Base-by-base conservation (phyloP, 176 grass and related monocot species). In the Ampelocalamus luodianensis region DNA sequence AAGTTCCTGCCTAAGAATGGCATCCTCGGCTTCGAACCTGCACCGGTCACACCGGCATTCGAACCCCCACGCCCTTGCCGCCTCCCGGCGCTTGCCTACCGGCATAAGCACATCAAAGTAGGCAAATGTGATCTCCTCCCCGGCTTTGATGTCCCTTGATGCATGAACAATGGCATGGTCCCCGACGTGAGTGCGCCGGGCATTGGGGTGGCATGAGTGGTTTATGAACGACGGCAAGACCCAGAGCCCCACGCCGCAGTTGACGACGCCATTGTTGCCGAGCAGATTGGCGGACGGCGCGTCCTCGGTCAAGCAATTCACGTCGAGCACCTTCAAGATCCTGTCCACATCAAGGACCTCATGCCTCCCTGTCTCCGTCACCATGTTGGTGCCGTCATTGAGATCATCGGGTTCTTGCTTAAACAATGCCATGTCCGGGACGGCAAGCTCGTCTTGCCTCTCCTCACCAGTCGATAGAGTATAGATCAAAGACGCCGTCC, bases 101-200 rank as follows among this genome's bases (percentile, higher is more conserved):
- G 91, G 93, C 0, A 46, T 85, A 37, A 98, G 82, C 89, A 98
- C 96, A n/a, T 95, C 89, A 26, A 98, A 93, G 78, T 98, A 98
- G 14, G 93, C 69, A 34, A 92, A 93, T 2, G 91, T 90, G 72
- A 95, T 44, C 80, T 98, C 96, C 77, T 98, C 93, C 54, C 87
- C 93, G 1, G 91, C 85, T 72, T 93, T 95, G 84, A 98, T 86
- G 86, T 98, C 93, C 75, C 96, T 93, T 1, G 91, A 90, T 34
- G 93, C 91, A n/a, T 95, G 91, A 20, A 98, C 71, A 78, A 98
- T 83, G 62, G 89, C 58, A 44, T 89, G 62, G 55, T 95, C 96
- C 8, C 91, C 91, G 9, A 95, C 78, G 32, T 98, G 93, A 18
- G 90, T 72, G 69, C 96, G 85, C 77, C 91, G 84, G 46, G 89